Conservation (phyloP, 2,329 filamentous ascomycete species). For the Diaporthe sp. region DNA sequence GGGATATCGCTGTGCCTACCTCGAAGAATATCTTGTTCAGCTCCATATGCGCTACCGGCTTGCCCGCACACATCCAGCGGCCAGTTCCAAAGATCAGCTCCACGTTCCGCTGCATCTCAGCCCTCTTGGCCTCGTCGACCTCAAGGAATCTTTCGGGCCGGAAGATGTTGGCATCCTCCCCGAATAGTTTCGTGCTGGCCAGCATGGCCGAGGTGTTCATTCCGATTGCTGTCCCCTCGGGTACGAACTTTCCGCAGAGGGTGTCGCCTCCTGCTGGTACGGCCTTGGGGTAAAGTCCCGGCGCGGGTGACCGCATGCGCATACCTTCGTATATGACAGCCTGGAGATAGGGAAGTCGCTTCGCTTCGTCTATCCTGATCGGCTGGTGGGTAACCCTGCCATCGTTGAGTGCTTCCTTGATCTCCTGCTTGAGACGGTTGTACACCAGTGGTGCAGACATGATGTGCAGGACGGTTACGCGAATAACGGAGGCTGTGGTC, state of each 20-base stretch:
- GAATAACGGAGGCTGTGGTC: conserved; percentile 63
- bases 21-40: conserved; percentile 58
- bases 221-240: conserved; percentile 47
- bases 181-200: conserved; percentile 47
- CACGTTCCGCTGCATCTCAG: conserved; percentile 50
- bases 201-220: conserved; percentile 41
- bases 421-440: conserved; percentile 40
- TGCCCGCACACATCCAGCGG: conserved; percentile 57
- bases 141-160: conserved; percentile 71
- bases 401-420: conserved; percentile 35
- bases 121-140: conserved; percentile 54
- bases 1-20: conserved; percentile 46
- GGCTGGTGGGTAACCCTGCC: conserved; percentile 39
- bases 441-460: conserved; percentile 39
- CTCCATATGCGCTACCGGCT: conserved; percentile 58
- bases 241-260: conserved; percentile 49
- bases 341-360: conserved; percentile 45
- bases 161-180: conserved; percentile 70
- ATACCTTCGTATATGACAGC: conserved; percentile 46
- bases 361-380: conserved; percentile 41
- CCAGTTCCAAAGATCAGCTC: conserved; percentile 58
- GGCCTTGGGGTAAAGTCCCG: conserved; percentile 42
- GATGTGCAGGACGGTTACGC: conserved; percentile 51
- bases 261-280: conserved; percentile 49
- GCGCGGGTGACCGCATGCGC: conserved; percentile 45